These are phyloP conservation scores for Crassisporium funariophilum DNA, from an alignment of 768 basidiomycete genomes.

Conservation along the genomic window DNA sequence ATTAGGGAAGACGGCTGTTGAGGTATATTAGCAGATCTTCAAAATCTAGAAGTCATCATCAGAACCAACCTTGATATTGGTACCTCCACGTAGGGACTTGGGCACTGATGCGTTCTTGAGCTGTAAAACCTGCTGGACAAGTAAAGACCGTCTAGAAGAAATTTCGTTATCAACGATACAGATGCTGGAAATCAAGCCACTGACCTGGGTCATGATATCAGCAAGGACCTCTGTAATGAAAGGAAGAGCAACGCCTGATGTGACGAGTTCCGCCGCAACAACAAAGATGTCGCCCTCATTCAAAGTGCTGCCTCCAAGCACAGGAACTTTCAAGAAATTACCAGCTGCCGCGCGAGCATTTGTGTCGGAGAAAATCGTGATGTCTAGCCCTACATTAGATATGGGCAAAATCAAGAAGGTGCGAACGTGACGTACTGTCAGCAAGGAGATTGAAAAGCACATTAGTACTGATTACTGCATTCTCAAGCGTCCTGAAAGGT, in stretches of 20 bases:
- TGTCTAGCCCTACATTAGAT: constrained; percentile 24
- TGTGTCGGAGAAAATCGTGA: constrained; percentile 36
- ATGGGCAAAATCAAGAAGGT: no score
- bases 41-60: background rate
- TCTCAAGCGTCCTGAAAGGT: constrained; percentile 30
- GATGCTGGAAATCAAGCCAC: no score
- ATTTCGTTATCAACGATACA: no score
- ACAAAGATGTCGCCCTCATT: constrained; percentile 40
- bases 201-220: constrained; percentile 33
- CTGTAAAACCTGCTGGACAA: constrained; percentile 31
- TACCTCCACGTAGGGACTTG: constrained; percentile 31
- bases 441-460: constrained; percentile 28
- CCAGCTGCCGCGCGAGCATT: constrained; percentile 24
- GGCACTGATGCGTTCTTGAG: constrained; percentile 29
- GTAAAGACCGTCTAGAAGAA: constrained; percentile 27
- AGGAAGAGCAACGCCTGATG: constrained; percentile 28
- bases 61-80: constrained; percentile 27
- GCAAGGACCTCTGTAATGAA: constrained; percentile 30
- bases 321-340: constrained; percentile 32
- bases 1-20: constrained; percentile 35
- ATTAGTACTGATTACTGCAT: constrained; percentile 32
- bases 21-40: background rate
- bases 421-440: constrained; percentile 37
- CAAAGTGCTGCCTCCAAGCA: constrained; percentile 31
- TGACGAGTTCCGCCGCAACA: constrained; percentile 27